Evolutionary conservation across 2,329 filamentous ascomycete genomes (phyloP).

Genomic region (Chrysoporthe austroafricana): DNA sequence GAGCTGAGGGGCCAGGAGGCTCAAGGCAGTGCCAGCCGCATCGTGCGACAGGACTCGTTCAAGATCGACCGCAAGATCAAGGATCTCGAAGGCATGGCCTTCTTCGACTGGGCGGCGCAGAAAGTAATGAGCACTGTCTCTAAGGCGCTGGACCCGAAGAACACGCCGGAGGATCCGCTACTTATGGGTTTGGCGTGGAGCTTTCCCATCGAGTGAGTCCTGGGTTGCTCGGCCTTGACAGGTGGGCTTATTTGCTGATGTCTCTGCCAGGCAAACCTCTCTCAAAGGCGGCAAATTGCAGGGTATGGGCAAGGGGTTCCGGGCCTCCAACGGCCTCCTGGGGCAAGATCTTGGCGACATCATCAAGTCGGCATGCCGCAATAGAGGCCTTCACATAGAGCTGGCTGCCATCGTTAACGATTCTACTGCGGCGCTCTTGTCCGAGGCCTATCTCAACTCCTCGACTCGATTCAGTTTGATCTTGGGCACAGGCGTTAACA

Average conservation of each 20-base stretch:
- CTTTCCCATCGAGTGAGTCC: conserved; percentile 69
- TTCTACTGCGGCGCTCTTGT: conserved; percentile 67
- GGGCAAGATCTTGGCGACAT: conserved; percentile 65
- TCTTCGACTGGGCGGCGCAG: conserved; percentile 71
- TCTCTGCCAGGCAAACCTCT: conserved; percentile 63
- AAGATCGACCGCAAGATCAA: conserved; percentile 61
- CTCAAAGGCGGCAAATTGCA: conserved; percentile 61
- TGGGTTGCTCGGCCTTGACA: background rate
- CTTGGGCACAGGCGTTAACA: conserved; percentile 69
- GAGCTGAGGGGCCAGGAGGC: conserved; percentile 55
- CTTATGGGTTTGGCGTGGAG: conserved; percentile 69
- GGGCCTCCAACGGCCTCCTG: conserved; percentile 59
- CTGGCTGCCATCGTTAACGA: conserved; percentile 69
- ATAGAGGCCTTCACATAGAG: conserved; percentile 55
- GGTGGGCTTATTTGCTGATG: background rate
- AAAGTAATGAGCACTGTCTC: conserved; percentile 61
- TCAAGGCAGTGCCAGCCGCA: conserved; percentile 48
- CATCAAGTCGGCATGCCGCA: conserved; percentile 57
- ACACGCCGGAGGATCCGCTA: conserved; percentile 48
- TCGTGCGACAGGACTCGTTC: conserved; percentile 59
- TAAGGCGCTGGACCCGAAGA: conserved; percentile 44
- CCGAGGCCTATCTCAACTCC: conserved; percentile 62
- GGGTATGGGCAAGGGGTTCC: conserved; percentile 69
- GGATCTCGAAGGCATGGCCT: conserved; percentile 58
- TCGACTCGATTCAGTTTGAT: conserved; percentile 68